Evolutionary conservation across 257 asterid species (phyloP).

Genomic region (Oldenlandia corymbosa): DNA sequence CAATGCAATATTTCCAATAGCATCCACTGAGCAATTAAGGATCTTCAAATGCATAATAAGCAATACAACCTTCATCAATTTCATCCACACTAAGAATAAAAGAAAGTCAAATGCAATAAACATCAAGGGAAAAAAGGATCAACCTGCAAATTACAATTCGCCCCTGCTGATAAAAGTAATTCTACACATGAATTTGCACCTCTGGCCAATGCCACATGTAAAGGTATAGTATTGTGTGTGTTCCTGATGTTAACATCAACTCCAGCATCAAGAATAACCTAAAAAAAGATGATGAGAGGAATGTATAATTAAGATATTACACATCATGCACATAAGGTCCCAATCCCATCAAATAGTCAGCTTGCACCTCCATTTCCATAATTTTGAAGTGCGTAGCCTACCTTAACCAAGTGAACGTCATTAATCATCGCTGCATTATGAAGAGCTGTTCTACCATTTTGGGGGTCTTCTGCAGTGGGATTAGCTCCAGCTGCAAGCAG

Average conservation of each 20-base stretch:
- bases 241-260: constrained; percentile 91
- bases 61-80: not conserved
- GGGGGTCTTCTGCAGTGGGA: constrained; percentile 80
- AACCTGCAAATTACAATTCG: constrained; percentile 90
- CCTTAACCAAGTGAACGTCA: constrained; percentile 89
- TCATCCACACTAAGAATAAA: not conserved
- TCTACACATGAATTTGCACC: constrained; percentile 96
- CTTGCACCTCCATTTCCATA: not conserved
- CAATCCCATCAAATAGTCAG: not conserved
- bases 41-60: not conserved
- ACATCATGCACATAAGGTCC: not conserved
- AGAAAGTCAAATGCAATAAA: not conserved
- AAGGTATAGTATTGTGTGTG: constrained; percentile 79
- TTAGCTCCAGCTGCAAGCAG: constrained; percentile 92
- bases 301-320: not conserved
- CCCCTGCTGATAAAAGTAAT: constrained; percentile 90
- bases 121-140: not conserved
- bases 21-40: not conserved
- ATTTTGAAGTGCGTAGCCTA: constrained; percentile 29
- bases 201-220: constrained; percentile 97
- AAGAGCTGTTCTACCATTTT: constrained; percentile 85
- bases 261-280: constrained; percentile 95
- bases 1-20: too few relatives aligned
- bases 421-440: constrained; percentile 95
- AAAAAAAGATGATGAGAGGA: constrained; percentile 17